phyloP scores from a whole-genome alignment of 1,284 basidiomycete species.

The Cystobasidium sp. region DNA sequence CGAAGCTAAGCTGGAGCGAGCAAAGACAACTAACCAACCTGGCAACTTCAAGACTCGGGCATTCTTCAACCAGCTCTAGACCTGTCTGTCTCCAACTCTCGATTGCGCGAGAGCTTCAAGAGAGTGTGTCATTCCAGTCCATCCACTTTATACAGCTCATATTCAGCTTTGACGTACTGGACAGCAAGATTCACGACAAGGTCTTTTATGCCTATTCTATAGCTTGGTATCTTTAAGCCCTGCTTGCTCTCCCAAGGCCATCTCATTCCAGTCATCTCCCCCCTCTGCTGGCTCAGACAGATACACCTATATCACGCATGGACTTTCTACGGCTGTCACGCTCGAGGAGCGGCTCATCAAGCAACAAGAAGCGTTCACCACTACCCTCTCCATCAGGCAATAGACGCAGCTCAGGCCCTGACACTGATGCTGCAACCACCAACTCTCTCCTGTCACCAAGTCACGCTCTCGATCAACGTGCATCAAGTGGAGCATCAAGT shows the following conservation, averaged over 20 bases:
- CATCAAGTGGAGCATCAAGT: background rate
- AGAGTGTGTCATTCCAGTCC: too few species aligned
- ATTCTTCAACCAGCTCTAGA: too few species aligned
- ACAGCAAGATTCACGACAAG: too few species aligned
- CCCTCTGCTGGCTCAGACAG: background rate
- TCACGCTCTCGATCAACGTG: conserved; percentile 13
- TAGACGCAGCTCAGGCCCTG: background rate
- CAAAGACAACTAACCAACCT: too few species aligned
- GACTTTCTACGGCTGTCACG: conserved; percentile 25
- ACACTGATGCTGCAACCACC: background rate
- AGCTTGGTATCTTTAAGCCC: background rate
- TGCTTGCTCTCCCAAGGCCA: background rate
- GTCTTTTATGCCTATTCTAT: too few species aligned
- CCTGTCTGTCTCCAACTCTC: too few species aligned
- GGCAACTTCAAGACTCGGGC: too few species aligned
- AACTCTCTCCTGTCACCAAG: background rate
- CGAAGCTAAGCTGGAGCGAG: too few species aligned
- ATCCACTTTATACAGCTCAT: too few species aligned
- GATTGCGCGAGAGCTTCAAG: too few species aligned
- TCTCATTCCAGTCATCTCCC: too few species aligned
- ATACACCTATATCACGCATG: background rate
- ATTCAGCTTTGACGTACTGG: too few species aligned
- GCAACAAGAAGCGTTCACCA: conserved; percentile 25
- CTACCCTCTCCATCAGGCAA: conserved; percentile 10
- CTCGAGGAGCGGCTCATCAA: conserved; percentile 18